Conservation (phyloP, 176 grass and related monocot genomes). For the Aegilops bicornis region DNA sequence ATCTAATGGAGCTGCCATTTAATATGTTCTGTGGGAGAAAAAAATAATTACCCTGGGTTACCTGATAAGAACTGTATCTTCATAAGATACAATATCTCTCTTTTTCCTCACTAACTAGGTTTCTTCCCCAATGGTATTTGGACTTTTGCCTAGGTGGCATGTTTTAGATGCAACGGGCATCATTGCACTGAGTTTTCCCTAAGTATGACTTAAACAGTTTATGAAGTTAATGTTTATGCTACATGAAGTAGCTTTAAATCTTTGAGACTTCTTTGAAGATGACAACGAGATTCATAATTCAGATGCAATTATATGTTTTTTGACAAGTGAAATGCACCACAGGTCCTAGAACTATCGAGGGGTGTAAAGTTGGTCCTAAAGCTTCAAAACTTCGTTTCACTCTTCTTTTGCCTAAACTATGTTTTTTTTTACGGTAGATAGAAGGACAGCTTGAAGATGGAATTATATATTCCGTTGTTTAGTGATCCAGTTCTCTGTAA, state of each 20-base stretch:
- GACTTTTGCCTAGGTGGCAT: neutral
- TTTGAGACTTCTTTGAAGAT: neutral
- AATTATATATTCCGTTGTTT: neutral
- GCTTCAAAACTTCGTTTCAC: neutral
- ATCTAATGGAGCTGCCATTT: neutral
- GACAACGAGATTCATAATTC: neutral
- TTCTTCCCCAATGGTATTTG: neutral
- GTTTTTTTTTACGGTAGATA: neutral
- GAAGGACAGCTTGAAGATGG: neutral
- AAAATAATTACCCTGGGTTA: neutral
- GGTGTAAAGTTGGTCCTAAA: neutral
- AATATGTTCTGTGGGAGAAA: neutral
- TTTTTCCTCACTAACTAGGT: neutral
- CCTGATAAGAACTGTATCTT: neutral
- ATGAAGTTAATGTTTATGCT: neutral
- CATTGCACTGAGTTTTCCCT: neutral
- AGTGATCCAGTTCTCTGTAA: neutral
- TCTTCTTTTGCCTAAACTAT: neutral
- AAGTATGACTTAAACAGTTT: neutral
- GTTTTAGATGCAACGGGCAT: neutral
- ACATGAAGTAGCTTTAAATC: neutral
- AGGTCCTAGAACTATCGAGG: neutral
- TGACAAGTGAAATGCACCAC: neutral
- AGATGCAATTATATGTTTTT: constrained; percentile 6
- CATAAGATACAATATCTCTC: neutral